phyloP scores from a whole-genome alignment of 2,329 filamentous ascomycete genomes.

The Epichloe hybrida region DNA sequence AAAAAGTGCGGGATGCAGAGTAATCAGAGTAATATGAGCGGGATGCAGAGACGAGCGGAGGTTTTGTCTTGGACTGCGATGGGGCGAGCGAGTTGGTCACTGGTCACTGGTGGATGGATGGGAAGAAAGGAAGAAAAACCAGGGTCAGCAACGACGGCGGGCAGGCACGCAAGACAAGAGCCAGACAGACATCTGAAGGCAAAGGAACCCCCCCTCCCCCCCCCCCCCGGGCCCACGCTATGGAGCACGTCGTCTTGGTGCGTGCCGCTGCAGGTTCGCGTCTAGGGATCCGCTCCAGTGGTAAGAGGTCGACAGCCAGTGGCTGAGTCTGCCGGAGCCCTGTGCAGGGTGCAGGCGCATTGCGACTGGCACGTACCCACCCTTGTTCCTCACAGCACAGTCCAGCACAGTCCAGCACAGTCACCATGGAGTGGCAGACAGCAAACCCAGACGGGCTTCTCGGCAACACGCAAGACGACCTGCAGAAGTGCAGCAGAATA shows the following conservation, averaged over 20 bases:
- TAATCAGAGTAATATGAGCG: background rate
- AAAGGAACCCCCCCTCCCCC: too few species aligned
- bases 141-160: background rate
- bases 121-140: background rate
- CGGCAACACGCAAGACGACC: too few species aligned
- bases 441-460: too few species aligned
- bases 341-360: background rate
- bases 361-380: background rate
- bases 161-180: background rate
- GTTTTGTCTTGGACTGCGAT: constrained; percentile 2
- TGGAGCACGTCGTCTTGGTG: too few species aligned
- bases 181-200: too few species aligned
- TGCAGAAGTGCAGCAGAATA: too few species aligned
- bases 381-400: background rate
- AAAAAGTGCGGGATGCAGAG: background rate
- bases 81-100: background rate
- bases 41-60: background rate
- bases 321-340: background rate
- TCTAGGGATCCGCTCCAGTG: background rate
- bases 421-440: too few species aligned
- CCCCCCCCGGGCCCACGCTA: too few species aligned
- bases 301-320: background rate
- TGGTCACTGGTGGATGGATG: background rate
- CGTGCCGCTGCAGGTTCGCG: background rate
- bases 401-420: background rate